These are phyloP conservation scores for Physcia stellaris DNA, from an alignment of 495 filamentous ascomycete genomes.

Conservation along the genomic window DNA sequence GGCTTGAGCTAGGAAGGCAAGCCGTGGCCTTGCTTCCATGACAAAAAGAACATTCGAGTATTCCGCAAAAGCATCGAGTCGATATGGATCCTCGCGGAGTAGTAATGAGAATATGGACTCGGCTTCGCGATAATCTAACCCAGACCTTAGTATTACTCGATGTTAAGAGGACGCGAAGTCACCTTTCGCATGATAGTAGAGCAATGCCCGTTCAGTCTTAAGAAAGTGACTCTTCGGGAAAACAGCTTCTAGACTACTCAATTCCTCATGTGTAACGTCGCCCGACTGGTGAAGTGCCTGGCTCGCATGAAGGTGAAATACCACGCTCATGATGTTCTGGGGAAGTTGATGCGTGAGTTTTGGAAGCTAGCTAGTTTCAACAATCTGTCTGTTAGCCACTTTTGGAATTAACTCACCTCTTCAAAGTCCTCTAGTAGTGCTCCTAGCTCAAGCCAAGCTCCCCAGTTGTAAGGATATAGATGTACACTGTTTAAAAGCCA, in stretches of 20 bases:
- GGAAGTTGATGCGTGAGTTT: conserved; percentile 54
- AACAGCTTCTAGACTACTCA: conserved; percentile 64
- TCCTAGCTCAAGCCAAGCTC: conserved; percentile 80
- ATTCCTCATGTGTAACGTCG: conserved; percentile 47
- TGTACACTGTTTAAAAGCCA: conserved; percentile 79
- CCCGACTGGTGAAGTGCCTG: conserved; percentile 85
- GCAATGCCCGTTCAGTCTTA: conserved; percentile 72
- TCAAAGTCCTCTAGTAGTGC: conserved; percentile 64
- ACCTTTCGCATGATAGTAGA: conserved; percentile 84
- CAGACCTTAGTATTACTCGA: conserved; percentile 1
- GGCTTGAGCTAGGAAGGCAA: conserved; percentile 83
- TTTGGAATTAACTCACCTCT: conserved; percentile 44
- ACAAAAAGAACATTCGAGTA: conserved; percentile 98
- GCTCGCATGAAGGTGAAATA: conserved; percentile 81
- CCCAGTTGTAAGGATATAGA: conserved; percentile 87
- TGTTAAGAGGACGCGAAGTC: not conserved
- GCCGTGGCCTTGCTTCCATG: conserved; percentile 68
- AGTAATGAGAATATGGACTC: conserved; percentile 76
- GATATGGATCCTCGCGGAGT: conserved; percentile 65
- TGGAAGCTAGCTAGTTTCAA: conserved; percentile 35
- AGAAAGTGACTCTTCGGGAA: conserved; percentile 83
- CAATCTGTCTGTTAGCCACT: conserved; percentile 2
- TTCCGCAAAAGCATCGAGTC: conserved; percentile 80
- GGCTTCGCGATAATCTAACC: conserved; percentile 65
- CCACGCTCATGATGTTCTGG: conserved; percentile 79